A percentile compares a stretch with the other conserved stretches of the same genome.
phyloP scores from a whole-genome alignment of 2,329 filamentous ascomycete genomes.

The Trichoderma sp. region DNA sequence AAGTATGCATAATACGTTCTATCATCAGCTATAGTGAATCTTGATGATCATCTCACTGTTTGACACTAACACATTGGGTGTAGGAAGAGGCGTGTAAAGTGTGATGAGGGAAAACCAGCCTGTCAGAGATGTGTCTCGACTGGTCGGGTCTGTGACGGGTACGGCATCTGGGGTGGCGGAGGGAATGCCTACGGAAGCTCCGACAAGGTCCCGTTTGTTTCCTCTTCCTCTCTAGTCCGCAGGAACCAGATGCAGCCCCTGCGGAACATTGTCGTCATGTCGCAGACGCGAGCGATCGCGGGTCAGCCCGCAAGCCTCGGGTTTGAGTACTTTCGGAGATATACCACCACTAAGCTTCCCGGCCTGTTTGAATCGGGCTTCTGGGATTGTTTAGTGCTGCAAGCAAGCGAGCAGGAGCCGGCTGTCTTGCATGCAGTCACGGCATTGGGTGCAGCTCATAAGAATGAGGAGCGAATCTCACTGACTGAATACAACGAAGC shows the following conservation, averaged over 20 bases:
- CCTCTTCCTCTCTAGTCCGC: background rate
- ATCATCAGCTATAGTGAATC: background rate
- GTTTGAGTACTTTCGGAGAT: conserved; percentile 26
- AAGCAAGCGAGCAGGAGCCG: conserved; percentile 40
- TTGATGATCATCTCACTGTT: background rate
- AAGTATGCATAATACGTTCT: conserved; percentile 29
- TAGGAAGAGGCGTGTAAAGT: conserved; percentile 32
- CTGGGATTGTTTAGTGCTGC: conserved; percentile 42
- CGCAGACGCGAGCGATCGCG: conserved; percentile 1
- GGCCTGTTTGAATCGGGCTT: conserved; percentile 39
- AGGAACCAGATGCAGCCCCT: background rate
- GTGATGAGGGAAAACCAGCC: conserved; percentile 40
- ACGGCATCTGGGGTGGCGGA: conserved; percentile 36
- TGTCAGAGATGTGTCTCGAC: conserved; percentile 22
- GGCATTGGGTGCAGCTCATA: conserved; percentile 42
- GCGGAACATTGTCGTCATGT: conserved; percentile 1
- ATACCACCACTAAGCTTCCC: conserved; percentile 34
- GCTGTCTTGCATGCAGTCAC: conserved; percentile 45
- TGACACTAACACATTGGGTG: background rate
- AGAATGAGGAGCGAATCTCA: conserved; percentile 26
- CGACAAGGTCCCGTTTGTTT: background rate
- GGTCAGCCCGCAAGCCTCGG: conserved; percentile 25
- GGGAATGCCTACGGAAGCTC: conserved; percentile 14
- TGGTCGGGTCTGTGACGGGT: conserved; percentile 39
- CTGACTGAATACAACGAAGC: conserved; percentile 44